phyloP scores from a whole-genome alignment of 345 rosid genomes.

The Conringia planisiliqua region DNA sequence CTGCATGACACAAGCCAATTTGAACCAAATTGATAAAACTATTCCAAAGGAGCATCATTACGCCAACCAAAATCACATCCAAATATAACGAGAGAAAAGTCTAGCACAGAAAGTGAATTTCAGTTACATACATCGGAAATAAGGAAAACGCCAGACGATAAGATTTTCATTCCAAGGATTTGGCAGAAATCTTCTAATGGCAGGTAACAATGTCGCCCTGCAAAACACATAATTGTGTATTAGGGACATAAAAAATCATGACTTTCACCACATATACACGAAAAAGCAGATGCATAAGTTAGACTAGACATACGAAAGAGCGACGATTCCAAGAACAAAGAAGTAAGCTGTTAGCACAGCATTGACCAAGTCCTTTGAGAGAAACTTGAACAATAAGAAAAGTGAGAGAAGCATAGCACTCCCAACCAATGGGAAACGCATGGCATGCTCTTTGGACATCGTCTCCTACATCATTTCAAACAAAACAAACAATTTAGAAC shows the following conservation, averaged over 20 bases:
- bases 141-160: slow-evolving; percentile 76
- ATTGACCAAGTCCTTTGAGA: slow-evolving; percentile 92
- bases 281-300: background rate
- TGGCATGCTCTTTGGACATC: slow-evolving; percentile 96
- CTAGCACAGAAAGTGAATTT: background rate
- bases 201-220: slow-evolving; percentile 91
- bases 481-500: background rate
- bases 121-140: slow-evolving; percentile 64
- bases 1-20: slow-evolving; percentile 39
- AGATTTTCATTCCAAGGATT: slow-evolving; percentile 73
- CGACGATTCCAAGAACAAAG: slow-evolving; percentile 86
- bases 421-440: slow-evolving; percentile 98
- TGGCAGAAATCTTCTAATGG: slow-evolving; percentile 72
- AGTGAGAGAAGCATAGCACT: slow-evolving; percentile 95
- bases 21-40: slow-evolving; percentile 30
- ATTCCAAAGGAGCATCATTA: background rate
- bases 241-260: slow-evolving; percentile 7
- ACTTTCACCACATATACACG: background rate
- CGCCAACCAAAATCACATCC: background rate
- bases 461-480: slow-evolving; percentile 67
- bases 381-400: slow-evolving; percentile 93
- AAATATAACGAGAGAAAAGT: background rate
- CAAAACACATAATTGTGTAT: slow-evolving; percentile 27
- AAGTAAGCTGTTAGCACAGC: slow-evolving; percentile 92
- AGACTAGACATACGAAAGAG: slow-evolving; percentile 78